Base-by-base conservation (phyloP, 352 stramenopile species). In the Pythium dissimile region DNA sequence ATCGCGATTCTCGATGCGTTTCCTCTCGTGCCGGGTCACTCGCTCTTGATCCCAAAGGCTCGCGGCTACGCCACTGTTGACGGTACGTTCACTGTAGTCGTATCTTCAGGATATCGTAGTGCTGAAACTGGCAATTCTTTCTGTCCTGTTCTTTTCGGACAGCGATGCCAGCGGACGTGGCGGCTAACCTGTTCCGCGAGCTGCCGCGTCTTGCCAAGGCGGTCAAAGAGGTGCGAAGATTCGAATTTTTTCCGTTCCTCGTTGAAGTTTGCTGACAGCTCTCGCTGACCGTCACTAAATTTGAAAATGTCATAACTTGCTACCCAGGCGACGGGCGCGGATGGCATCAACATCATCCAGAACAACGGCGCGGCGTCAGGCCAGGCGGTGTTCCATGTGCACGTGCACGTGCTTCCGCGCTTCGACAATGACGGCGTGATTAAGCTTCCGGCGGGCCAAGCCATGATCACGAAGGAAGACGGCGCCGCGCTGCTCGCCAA, bases 1-100 rank as follows among this genome's bases (percentile, higher is more conserved):
- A 65, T 93, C 21, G 85, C 85, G 38, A 90, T 94, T 60, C 71
- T 94, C 26, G 85, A 94, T 37, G 80, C 78, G 26, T 93, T 92
- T 64, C 85, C 84, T 15, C 43, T 75, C 30, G 75, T 73, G 28
- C 72, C 78, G 0, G 85, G 82, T 53, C 82, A 92, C 62, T 66
- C 80, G 47, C 68, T 94, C 21, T 56, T 92, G 50, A 63, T 94
- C 32, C 80, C 82, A n/a, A 94, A 94, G 57, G 69, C 70, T 13
- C 54, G 54, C 0, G 75, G 69, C 31, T 88, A 83, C 73, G 80
- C 82, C 23, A 92, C 73, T 3, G 63, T 94, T 34, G 61, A 77
- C 41, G 77, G 77, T 84, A 59, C 24, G 41, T 30, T 13, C 20
- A 15, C 32, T 13, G 1, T 34, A n/a, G n/a, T 23, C 0, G 45